phyloP scores from a whole-genome alignment of 2,329 filamentous ascomycete species.

The Phoma sp. region DNA sequence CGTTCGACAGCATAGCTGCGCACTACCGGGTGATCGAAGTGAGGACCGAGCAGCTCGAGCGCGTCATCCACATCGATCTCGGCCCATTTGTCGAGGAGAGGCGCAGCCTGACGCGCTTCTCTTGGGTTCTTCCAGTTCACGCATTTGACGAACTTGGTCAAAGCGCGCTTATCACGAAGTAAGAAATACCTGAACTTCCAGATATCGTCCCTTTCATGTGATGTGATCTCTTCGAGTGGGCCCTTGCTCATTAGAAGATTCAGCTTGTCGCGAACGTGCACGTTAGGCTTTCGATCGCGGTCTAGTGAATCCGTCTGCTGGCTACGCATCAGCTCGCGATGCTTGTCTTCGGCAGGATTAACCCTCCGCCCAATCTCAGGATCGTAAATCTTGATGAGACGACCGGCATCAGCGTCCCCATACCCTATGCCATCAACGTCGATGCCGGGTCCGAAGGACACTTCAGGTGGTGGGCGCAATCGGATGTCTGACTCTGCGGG shows the following conservation, averaged over 20 bases:
- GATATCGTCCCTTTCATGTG: constrained; percentile 92
- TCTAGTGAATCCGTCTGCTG: constrained; percentile 93
- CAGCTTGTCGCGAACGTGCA: constrained; percentile 91
- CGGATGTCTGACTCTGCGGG: constrained; percentile 68
- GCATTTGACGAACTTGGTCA: constrained; percentile 98
- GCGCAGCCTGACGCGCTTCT: constrained; percentile 87
- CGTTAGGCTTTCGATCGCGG: constrained; percentile 93
- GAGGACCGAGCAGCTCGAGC: constrained; percentile 88
- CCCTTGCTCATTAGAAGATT: constrained; percentile 91
- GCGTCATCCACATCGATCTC: constrained; percentile 98
- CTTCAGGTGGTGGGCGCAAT: constrained; percentile 81
- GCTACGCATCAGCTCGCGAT: constrained; percentile 87
- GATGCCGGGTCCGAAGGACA: constrained; percentile 89
- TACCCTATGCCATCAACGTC: constrained; percentile 67
- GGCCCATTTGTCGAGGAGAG: constrained; percentile 90
- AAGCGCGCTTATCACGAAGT: constrained; percentile 80
- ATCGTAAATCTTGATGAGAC: constrained; percentile 86
- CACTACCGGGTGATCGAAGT: constrained; percentile 86
- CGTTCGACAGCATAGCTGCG: constrained; percentile 93
- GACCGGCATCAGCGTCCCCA: constrained; percentile 59
- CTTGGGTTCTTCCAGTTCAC: constrained; percentile 89
- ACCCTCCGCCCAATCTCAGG: constrained; percentile 87
- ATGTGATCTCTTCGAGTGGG: constrained; percentile 83
- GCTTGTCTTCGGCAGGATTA: constrained; percentile 95
- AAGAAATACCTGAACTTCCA: constrained; percentile 98